Evolutionary conservation across 208 protist species (phyloP), one percentile per base, ranked within the genome.

Genomic region (Leishmania lainsoni): DNA sequence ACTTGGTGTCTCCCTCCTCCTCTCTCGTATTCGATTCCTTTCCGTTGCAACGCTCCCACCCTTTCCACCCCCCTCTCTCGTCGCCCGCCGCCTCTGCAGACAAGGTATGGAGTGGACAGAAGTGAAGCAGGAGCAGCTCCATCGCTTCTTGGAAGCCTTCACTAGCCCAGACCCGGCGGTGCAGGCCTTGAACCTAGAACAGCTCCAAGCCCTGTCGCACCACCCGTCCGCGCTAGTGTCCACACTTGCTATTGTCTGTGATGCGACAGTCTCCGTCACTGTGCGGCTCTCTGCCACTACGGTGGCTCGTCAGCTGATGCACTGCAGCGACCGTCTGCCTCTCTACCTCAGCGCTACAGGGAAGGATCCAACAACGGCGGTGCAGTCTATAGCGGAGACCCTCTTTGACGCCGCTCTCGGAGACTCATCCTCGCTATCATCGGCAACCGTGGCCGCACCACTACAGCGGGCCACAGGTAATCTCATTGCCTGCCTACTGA

Each of bases 111-210:
- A 86, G 52, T 88, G 86, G 86, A 82, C 72, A 61, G 63, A 68
- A 32, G 76, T 78, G 63, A 68, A 89, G 76, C 79, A 88, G 79
- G 76, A 83, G 35, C 65, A 83, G 42, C 80, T 90, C 22, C 66
- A 83, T 8, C 73, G 59, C 49, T 86, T 92, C 63, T 79, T 92
- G 63, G 66, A 56, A 1, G 75, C 84, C 75, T 81, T 92, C 63
- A 86, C 83, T 6, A 86, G 73, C 39, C 79, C 81, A 54, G 83
- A 90, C 66, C 78, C 84, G 0, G 54, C 69, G 16, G 82, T 86
- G 26, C 89, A 90, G 66, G 58, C 63, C 29, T 81, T 51, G 26
- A 88, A 90, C 56, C 74, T 89, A 22, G 74, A 75, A n/a, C 79
- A 87, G 71, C 42, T 90, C 29, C 72, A 86, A 4, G 72, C 61